phyloP scores from a whole-genome alignment of 768 basidiomycete species.

The Suillus americanus region DNA sequence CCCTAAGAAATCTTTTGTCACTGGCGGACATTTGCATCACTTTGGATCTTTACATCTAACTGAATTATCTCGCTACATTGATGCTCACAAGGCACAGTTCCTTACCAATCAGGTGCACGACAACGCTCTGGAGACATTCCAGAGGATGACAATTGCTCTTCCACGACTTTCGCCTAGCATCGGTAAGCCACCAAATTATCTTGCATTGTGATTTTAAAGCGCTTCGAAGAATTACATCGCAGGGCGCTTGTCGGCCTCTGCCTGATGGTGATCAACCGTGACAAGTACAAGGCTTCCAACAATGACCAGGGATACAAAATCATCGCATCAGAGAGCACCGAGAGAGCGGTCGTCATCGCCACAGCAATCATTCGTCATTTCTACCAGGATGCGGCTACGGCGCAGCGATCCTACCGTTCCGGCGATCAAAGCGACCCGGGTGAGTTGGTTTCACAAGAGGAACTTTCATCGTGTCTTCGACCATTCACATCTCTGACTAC shows the following conservation, averaged over 20 bases:
- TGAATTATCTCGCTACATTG: neutral
- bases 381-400: neutral
- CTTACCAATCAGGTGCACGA: neutral
- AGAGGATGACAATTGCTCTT: neutral
- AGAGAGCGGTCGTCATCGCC: neutral
- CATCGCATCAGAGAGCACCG: neutral
- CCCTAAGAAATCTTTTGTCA: neutral
- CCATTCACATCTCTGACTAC: neutral
- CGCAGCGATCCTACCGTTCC: neutral
- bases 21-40: neutral
- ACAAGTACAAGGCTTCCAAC: neutral
- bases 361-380: neutral
- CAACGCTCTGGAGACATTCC: neutral
- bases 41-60: neutral
- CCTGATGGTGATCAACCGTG: neutral
- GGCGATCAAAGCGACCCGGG: neutral
- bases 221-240: neutral
- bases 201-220: neutral
- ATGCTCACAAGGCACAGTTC: neutral
- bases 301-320: neutral
- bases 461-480: neutral
- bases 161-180: neutral
- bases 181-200: neutral
- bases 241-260: neutral
- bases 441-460: neutral